Evolutionary conservation across 2,329 filamentous ascomycete species (phyloP), one percentile per base, ranked within the genome.

Genomic region (Botrytis cinerea): DNA sequence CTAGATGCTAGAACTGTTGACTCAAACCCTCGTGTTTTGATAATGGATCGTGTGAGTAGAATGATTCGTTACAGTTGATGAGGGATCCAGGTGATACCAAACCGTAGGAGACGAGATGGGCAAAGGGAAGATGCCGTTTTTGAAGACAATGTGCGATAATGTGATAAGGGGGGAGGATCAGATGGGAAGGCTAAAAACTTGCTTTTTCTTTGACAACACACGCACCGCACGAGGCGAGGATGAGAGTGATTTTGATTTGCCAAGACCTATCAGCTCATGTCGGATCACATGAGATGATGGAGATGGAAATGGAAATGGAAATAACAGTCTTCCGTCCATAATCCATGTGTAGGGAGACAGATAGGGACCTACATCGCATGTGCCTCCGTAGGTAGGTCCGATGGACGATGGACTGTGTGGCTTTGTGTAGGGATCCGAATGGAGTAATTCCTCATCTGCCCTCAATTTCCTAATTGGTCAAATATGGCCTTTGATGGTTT

Each of bases 1-100:
- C 64, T 67, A 51, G 64, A 68, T 54, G 25, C 12, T 12, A n/a
- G 45, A 48, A 45, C 43, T 12, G 62, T 35, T 66, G 43, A 66
- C 14, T 14, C 51, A 28, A 48, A 18, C 38, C 25, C 62, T 66
- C 12, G 28, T 14, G 28, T 64, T 46, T 64, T 62, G 60, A 43
- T 28, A 62, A 40, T 61, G 59, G 7, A 20, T 32, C n/a, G 40
- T 22, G 46, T 61, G 35, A 61, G 35, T 14, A 40, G 32, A 16
- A 38, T 16, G 16, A 43, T 16, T 20, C 18, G 6, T 43, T 43
- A 43, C 22, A 6, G 25, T 14, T 43, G 35, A n/a, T 62, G 20
- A 18, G 22, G 22, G 9, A 14, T 51, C 12, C 48, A 14, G 48
- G 48, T n/a, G 48, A 51, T 51, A n/a, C 48, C 25, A 51, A 51